Evolutionary conservation across 73 alveolate species (phyloP).

Genomic region (Paramecium sexaurelia): DNA sequence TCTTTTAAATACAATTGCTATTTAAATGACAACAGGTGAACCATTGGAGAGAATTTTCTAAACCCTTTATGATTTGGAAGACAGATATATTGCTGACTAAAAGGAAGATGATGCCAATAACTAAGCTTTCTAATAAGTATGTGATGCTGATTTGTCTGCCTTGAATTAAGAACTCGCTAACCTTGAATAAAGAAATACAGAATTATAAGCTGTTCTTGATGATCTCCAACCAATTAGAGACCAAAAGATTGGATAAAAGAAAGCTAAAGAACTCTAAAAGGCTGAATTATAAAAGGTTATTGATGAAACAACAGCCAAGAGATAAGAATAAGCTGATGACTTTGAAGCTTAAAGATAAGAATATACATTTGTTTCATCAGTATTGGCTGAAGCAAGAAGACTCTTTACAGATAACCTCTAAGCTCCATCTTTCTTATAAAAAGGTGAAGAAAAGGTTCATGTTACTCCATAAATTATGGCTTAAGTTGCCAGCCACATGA

Average conservation of each 20-base stretch:
- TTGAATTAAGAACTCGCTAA: slow-evolving; percentile 49
- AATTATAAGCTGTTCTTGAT: slow-evolving; percentile 51
- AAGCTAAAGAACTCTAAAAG: slow-evolving; percentile 10
- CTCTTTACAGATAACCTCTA: slow-evolving; percentile 64
- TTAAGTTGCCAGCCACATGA: slow-evolving; percentile 64
- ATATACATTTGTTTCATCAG: slow-evolving; percentile 53
- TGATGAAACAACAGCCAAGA: slow-evolving; percentile 46
- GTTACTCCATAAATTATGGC: slow-evolving; percentile 51
- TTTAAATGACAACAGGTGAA: slow-evolving; percentile 42
- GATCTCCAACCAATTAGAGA: slow-evolving; percentile 39
- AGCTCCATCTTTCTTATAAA: slow-evolving; percentile 64
- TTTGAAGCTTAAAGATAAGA: slow-evolving; percentile 58
- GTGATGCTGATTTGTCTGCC: slow-evolving; percentile 59
- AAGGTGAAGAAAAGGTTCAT: slow-evolving; percentile 20
- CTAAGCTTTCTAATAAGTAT: slow-evolving; percentile 38
- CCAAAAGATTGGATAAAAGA: slow-evolving; percentile 16
- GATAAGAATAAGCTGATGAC: slow-evolving; percentile 12
- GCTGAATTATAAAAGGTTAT: slow-evolving; percentile 56
- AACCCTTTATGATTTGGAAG: slow-evolving; percentile 61
- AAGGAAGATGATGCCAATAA: slow-evolving; percentile 58
- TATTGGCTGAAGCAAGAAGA: slow-evolving; percentile 68
- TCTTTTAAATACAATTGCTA: slow-evolving; percentile 38
- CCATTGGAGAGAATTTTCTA: slow-evolving; percentile 55
- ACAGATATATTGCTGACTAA: slow-evolving; percentile 56
- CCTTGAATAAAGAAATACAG: slow-evolving; percentile 52